Evolutionary conservation across 176 grass and related monocot species (phyloP).

Genomic region (Triticum timopheevii): DNA sequence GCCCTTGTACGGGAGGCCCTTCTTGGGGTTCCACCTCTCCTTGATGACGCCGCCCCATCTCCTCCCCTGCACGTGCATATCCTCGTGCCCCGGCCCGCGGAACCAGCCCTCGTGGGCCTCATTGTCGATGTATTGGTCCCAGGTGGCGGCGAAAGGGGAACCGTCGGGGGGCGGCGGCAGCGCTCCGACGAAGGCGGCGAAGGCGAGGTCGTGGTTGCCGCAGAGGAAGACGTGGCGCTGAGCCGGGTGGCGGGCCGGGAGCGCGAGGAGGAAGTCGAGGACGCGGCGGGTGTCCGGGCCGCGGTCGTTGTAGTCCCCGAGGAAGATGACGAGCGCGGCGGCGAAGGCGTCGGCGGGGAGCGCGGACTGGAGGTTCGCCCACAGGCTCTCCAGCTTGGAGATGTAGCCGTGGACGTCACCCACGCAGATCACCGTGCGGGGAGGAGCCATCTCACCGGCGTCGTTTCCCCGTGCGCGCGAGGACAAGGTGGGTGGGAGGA

Average conservation of each 20-base stretch:
- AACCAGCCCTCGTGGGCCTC: slow-evolving; percentile 86
- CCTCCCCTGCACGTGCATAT: slow-evolving; percentile 83
- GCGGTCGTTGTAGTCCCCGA: slow-evolving; percentile 93
- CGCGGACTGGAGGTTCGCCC: slow-evolving; percentile 63
- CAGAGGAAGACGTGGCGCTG: slow-evolving; percentile 93
- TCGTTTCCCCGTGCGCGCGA: not conserved
- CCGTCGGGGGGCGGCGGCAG: slow-evolving; percentile 65
- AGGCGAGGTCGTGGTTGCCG: slow-evolving; percentile 93
- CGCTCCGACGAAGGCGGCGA: slow-evolving; percentile 84
- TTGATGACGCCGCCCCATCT: slow-evolving; percentile 69
- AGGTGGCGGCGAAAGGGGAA: slow-evolving; percentile 62
- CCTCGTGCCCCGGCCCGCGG: slow-evolving; percentile 61
- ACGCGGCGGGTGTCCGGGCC: slow-evolving; percentile 60
- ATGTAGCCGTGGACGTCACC: slow-evolving; percentile 87
- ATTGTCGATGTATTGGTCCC: slow-evolving; percentile 60
- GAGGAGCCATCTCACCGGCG: slow-evolving; percentile 23
- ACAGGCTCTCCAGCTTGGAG: slow-evolving; percentile 80
- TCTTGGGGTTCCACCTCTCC: slow-evolving; percentile 63
- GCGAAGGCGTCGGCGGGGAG: slow-evolving; percentile 66
- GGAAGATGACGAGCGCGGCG: slow-evolving; percentile 82
- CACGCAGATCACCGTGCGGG: slow-evolving; percentile 74
- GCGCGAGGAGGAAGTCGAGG: slow-evolving; percentile 69
- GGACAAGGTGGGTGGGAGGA: no score
- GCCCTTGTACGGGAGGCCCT: slow-evolving; percentile 61
- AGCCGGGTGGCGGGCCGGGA: slow-evolving; percentile 50